phyloP scores from a whole-genome alignment of 1,284 basidiomycete species.

The Pseudozyma flocculosa region DNA sequence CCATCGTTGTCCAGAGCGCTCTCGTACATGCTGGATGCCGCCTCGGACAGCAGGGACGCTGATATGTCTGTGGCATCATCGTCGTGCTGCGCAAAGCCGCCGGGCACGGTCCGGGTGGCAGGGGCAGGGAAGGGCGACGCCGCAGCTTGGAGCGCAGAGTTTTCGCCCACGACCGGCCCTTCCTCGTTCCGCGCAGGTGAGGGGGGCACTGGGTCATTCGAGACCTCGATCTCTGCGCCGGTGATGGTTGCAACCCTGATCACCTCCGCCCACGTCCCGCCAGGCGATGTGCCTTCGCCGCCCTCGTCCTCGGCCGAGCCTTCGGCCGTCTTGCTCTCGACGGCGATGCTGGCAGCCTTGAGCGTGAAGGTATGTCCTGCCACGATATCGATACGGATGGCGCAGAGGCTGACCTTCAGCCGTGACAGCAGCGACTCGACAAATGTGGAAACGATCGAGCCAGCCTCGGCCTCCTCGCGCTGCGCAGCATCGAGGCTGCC shows the following conservation, averaged over 20 bases:
- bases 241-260: no score
- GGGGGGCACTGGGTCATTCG: no score
- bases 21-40: constrained; percentile 27
- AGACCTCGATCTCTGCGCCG: no score
- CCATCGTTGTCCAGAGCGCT: constrained; percentile 14
- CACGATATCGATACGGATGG: constrained; percentile 13
- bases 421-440: constrained; percentile 41
- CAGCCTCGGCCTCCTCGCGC: constrained; percentile 7
- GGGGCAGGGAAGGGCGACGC: no score
- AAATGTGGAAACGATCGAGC: constrained; percentile 28
- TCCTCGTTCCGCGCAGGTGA: no score
- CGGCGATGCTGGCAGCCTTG: constrained; percentile 3
- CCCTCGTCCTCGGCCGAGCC: no score
- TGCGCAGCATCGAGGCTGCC: neutral
- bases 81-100: neutral
- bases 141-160: no score
- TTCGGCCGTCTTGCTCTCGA: neutral
- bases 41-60: constrained; percentile 14
- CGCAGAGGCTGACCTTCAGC: constrained; percentile 27
- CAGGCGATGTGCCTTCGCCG: no score
- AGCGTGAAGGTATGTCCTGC: constrained; percentile 16
- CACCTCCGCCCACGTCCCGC: no score
- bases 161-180: no score
- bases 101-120: no score
- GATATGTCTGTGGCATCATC: constrained; percentile 6